Evolutionary conservation across 306 rosid species (phyloP).

Genomic region (Cucurbita moschata): DNA sequence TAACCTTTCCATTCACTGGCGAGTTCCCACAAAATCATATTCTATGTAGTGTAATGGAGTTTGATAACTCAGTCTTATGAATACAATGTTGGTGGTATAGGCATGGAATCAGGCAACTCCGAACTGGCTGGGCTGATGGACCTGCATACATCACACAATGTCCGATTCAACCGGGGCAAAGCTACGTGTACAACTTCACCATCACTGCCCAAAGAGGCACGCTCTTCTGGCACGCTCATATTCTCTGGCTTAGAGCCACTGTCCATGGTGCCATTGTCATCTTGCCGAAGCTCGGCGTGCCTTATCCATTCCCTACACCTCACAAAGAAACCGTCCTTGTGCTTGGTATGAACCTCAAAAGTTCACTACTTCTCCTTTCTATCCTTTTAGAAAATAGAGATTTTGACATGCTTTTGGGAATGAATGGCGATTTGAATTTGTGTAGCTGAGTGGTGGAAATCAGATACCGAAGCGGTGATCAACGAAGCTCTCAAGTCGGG

Average conservation of each 20-base stretch:
- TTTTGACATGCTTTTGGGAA: neutral
- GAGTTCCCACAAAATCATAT: neutral
- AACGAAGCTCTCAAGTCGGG: slow-evolving; percentile 72
- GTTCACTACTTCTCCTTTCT: neutral
- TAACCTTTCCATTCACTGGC: slow-evolving; percentile 75
- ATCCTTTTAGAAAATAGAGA: neutral
- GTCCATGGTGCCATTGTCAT: slow-evolving; percentile 72
- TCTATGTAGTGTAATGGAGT: neutral
- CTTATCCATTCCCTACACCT: slow-evolving; percentile 79
- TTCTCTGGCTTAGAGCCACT: slow-evolving; percentile 72
- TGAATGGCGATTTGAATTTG: neutral
- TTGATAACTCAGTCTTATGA: neutral
- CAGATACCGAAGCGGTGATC: slow-evolving; percentile 73
- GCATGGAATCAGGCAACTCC: slow-evolving; percentile 74
- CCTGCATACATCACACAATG: slow-evolving; percentile 83
- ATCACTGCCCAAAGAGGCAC: slow-evolving; percentile 81
- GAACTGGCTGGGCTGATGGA: slow-evolving; percentile 89
- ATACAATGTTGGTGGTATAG: slow-evolving; percentile 14
- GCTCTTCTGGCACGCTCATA: slow-evolving; percentile 83
- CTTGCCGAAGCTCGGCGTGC: slow-evolving; percentile 76
- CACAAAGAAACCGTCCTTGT: slow-evolving; percentile 51
- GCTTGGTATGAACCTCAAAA: slow-evolving; percentile 28
- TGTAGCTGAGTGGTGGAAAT: slow-evolving; percentile 94
- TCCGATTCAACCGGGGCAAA: slow-evolving; percentile 62
- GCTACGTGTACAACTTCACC: slow-evolving; percentile 70